Base-by-base conservation (phyloP, 1,139 yeast species). In the Suzukiozyma palmioleophila region DNA sequence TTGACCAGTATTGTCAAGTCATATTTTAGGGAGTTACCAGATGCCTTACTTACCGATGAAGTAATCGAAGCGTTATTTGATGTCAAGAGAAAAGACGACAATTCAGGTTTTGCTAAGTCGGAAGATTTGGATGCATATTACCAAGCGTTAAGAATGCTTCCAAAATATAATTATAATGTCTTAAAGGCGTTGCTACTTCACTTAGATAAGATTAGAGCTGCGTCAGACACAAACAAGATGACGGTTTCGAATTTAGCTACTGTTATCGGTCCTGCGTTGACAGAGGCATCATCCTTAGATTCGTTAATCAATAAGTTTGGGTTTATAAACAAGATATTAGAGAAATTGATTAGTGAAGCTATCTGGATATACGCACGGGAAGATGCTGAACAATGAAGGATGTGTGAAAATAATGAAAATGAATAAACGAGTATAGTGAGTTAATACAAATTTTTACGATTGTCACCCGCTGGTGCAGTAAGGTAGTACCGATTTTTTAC, bases 1-100 rank as follows among this genome's bases (percentile, higher is more conserved):
- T 78, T 89, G 36, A 90, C 97, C 1, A 95, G 96, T 33, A 81
- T 95, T 52, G 83, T 92, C 51, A 92, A 92, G 59, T 75, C 85
- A 44, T 90, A 78, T 55, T 65, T 92, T 49, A 75, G 98, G 48
- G 97, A 89, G 52, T 64, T 92, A 36, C 97, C 97, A 0, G 96
- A 90, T 52, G 87, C 96, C 1, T 62, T 90, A 31, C 73, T 92
- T 40, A 80, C 94, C 0, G 76, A 72, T 46, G 54, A 54, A 35
- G 74, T 65, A 2, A 69, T 72, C 36, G 77, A 73, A 35, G 71
- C 70, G 24, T 69, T 81, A 42, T 75, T 85, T 37, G 52, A 54
- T 3, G 45, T 60, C 21, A 70, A 69, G 44, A 71, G 69, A 18
- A 59, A 3, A 14, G 43, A 42, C 11, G 31, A 45, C 13, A 35